Conservation (phyloP, 495 filamentous ascomycete species). For the Penicillium pulvis region DNA sequence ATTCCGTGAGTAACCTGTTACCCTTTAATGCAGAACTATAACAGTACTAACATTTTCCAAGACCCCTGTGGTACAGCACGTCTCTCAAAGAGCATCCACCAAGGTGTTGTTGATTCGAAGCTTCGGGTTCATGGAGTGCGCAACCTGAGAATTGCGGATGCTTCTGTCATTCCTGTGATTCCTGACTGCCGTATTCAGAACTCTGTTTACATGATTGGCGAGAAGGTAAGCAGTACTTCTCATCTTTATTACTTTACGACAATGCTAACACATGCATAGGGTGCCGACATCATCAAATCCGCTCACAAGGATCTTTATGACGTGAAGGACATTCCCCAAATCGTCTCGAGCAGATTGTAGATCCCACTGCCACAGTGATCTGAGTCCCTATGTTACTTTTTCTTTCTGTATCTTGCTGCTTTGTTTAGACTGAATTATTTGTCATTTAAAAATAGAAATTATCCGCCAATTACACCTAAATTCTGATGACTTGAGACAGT, state of each 20-base stretch:
- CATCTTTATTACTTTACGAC: not conserved
- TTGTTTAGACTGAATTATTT: not conserved
- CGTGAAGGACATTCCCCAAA: constrained; percentile 18
- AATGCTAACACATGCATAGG: constrained; percentile 16
- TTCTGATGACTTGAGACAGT: no score
- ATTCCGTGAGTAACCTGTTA: constrained; percentile 41
- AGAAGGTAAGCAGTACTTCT: constrained; percentile 42
- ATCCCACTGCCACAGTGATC: not conserved
- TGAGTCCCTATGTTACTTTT: not conserved
- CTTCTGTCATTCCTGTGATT: constrained; percentile 39
- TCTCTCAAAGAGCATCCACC: constrained; percentile 50
- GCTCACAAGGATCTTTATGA: constrained; percentile 34
- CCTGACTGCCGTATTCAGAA: constrained; percentile 45
- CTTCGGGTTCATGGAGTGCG: constrained; percentile 57
- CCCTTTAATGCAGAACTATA: not conserved
- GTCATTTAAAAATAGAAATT: no score
- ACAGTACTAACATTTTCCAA: constrained; percentile 4
- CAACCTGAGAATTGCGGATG: constrained; percentile 52
- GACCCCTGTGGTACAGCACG: constrained; percentile 57
- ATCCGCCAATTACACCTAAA: no score
- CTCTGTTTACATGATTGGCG: constrained; percentile 61
- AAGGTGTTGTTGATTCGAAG: constrained; percentile 56
- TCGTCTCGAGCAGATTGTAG: not conserved
- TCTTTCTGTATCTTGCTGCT: not conserved
- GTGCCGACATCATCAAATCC: constrained; percentile 37